Percentiles rank a stretch among this genome's conserved stretches.
Evolutionary conservation across 2,329 filamentous ascomycete genomes (phyloP).

Genomic region (Diplodia mutila): DNA sequence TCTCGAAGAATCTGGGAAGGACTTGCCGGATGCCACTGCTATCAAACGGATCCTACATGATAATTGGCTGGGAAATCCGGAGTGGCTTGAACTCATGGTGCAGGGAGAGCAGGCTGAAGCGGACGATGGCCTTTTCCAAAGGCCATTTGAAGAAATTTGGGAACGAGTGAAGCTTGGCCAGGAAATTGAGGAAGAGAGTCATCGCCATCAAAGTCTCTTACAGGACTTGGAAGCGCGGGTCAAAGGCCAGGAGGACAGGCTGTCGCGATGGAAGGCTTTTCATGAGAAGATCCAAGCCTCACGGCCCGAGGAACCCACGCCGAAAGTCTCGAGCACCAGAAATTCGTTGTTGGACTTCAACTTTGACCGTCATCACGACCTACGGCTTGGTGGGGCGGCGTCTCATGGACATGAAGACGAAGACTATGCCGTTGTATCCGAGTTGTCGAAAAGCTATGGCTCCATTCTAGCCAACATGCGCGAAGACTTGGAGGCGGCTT

Average conservation of each 20-base stretch:
- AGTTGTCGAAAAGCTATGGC: conserved; percentile 6
- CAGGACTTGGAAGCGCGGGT: conserved; percentile 73
- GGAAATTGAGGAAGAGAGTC: conserved; percentile 51
- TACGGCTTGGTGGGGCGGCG: conserved; percentile 30
- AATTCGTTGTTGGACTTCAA: conserved; percentile 30
- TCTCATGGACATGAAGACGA: neutral
- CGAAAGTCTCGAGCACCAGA: neutral
- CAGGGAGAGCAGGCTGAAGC: conserved; percentile 64
- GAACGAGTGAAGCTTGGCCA: conserved; percentile 63
- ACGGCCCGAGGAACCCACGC: conserved; percentile 26
- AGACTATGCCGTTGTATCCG: neutral
- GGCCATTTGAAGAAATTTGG: conserved; percentile 74
- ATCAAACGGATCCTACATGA: conserved; percentile 66
- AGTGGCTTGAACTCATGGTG: conserved; percentile 73
- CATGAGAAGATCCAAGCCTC: conserved; percentile 45
- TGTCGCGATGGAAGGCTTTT: conserved; percentile 76
- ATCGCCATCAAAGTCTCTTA: conserved; percentile 53
- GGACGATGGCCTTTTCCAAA: conserved; percentile 66
- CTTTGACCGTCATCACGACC: conserved; percentile 40
- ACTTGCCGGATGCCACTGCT: conserved; percentile 34
- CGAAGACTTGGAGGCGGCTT: neutral
- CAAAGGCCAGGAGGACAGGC: conserved; percentile 65
- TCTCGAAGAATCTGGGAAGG: conserved; percentile 26
- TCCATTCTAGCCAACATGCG: conserved; percentile 23
- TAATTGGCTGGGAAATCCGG: conserved; percentile 78